These are phyloP conservation scores for Xylaria sp. DNA, from an alignment of 2,329 filamentous ascomycete genomes.

Conservation along the genomic window DNA sequence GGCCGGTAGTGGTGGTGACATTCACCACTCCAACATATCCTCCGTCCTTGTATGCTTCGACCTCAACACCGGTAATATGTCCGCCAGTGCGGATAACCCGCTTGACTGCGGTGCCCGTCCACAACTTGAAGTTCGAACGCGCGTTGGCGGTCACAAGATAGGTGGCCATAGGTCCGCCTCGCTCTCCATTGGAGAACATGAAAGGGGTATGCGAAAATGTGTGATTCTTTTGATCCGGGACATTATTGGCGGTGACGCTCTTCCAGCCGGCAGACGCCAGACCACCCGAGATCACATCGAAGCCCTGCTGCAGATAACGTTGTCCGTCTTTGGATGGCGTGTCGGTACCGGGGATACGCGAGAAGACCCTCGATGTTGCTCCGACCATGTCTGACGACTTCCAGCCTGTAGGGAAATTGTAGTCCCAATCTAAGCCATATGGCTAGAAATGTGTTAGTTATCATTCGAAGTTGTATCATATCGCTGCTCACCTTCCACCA, in stretches of 20 bases:
- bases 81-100: conserved; percentile 72
- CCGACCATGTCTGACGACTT: conserved; percentile 69
- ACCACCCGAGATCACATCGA: conserved; percentile 68
- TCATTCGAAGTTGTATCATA: conserved; percentile 1
- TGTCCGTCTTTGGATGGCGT: conserved; percentile 72
- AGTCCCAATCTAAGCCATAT: conserved; percentile 73
- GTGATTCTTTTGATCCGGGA: conserved; percentile 71
- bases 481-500: conserved; percentile 66
- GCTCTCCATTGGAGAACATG: conserved; percentile 73
- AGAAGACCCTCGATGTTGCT: conserved; percentile 71
- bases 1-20: conserved; percentile 66
- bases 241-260: conserved; percentile 67
- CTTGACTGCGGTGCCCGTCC: conserved; percentile 72
- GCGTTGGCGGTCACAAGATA: conserved; percentile 72
- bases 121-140: conserved; percentile 72
- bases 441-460: conserved; percentile 53
- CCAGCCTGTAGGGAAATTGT: conserved; percentile 78
- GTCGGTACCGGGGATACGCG: conserved; percentile 75
- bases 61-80: conserved; percentile 72
- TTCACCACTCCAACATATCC: conserved; percentile 70
- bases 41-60: conserved; percentile 63
- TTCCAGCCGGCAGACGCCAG: conserved; percentile 70
- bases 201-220: conserved; percentile 72
- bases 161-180: conserved; percentile 75
- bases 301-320: conserved; percentile 74